phyloP scores from a whole-genome alignment of 441 rosid genomes.

The Euphorbia schlechtendalii region DNA sequence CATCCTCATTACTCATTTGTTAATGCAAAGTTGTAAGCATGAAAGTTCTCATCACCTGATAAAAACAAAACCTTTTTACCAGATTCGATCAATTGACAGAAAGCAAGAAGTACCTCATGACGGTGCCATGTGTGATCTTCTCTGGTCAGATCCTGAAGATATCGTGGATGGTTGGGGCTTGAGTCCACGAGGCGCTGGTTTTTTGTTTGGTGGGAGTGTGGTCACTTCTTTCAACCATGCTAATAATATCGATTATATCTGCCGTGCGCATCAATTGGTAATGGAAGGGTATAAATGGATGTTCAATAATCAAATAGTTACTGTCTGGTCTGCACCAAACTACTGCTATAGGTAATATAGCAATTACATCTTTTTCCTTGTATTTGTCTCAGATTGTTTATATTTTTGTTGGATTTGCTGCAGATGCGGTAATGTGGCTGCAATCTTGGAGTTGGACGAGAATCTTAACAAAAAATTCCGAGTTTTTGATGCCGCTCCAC shows the following conservation, averaged over 20 bases:
- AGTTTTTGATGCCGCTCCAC: constrained; percentile 78
- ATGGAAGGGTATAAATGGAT: constrained; percentile 97
- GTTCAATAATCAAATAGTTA: constrained; percentile 81
- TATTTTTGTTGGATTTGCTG: constrained; percentile 17
- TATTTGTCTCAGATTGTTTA: constrained; percentile 8
- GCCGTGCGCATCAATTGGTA: constrained; percentile 91
- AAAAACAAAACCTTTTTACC: constrained; percentile 19
- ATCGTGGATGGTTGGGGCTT: constrained; percentile 89
- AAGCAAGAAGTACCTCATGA: constrained; percentile 98
- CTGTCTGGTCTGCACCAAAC: constrained; percentile 97
- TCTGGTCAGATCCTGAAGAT: constrained; percentile 98
- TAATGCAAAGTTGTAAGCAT: constrained; percentile 7
- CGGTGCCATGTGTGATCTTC: constrained; percentile 95
- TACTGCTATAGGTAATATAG: constrained; percentile 78
- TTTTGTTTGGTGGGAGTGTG: constrained; percentile 74
- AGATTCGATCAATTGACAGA: constrained; percentile 82
- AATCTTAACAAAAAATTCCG: constrained; percentile 59
- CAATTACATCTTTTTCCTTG: constrained; percentile 6
- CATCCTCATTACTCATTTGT: constrained; percentile 16
- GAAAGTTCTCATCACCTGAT: constrained; percentile 7
- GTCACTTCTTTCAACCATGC: constrained; percentile 70
- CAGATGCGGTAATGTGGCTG: constrained; percentile 91
- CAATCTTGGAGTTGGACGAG: constrained; percentile 74
- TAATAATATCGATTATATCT: constrained; percentile 75
- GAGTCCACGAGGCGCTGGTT: constrained; percentile 96